These are phyloP conservation scores for Clarireedia monteithiana DNA, from an alignment of 2,329 filamentous ascomycete genomes.

Conservation along the genomic window DNA sequence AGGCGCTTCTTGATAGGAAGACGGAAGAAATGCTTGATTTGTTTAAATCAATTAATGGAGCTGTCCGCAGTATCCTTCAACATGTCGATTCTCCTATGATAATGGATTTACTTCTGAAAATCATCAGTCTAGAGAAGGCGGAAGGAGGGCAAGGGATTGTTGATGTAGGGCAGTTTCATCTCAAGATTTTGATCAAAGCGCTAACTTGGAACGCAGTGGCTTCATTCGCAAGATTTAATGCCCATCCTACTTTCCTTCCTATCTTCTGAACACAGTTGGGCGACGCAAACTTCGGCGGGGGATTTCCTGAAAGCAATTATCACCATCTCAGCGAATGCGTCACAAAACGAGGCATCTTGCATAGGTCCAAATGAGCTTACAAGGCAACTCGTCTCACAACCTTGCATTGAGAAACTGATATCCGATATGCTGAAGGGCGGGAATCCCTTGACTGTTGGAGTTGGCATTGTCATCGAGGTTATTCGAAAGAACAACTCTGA, in stretches of 20 bases:
- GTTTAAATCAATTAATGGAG: constrained; percentile 73
- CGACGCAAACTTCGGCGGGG: constrained; percentile 91
- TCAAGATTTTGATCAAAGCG: background rate
- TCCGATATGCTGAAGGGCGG: constrained; percentile 87
- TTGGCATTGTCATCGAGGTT: constrained; percentile 96
- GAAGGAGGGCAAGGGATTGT: constrained; percentile 90
- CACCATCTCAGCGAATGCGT: constrained; percentile 96
- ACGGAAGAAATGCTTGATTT: constrained; percentile 94
- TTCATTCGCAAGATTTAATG: constrained; percentile 82
- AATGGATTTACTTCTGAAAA: constrained; percentile 94
- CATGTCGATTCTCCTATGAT: constrained; percentile 98
- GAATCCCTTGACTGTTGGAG: constrained; percentile 89
- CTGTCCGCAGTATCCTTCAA: constrained; percentile 76
- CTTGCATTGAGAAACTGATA: constrained; percentile 79
- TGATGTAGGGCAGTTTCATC: constrained; percentile 54
- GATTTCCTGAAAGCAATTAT: constrained; percentile 99
- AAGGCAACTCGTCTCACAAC: constrained; percentile 80
- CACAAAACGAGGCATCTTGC: constrained; percentile 96
- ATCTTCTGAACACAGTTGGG: constrained; percentile 74
- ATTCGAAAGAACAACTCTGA: constrained; percentile 99
- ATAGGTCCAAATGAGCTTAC: constrained; percentile 97
- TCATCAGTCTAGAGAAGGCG: constrained; percentile 89
- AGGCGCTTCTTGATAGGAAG: constrained; percentile 95
- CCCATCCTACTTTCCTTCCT: constrained; percentile 82
- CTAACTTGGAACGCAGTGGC: constrained; percentile 55